Base-by-base conservation (phyloP, 306 rosid species). In the Cercis canadensis region DNA sequence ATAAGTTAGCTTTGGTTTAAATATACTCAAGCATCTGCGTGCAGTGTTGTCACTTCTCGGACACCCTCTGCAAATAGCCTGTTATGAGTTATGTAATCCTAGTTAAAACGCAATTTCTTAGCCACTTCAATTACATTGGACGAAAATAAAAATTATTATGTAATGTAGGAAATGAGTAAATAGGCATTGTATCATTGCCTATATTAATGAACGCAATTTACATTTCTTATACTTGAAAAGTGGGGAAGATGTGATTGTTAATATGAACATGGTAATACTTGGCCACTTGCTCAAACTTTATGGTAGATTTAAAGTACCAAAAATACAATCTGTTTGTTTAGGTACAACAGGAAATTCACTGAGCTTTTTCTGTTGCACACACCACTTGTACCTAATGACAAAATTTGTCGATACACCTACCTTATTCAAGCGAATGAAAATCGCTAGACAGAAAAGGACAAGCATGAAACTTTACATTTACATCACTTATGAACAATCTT, bases 61-160 rank as follows among this genome's bases (percentile, higher is more conserved):
- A 78, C 92, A 89, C 69, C 97, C 98, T 84, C 96, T 94, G 97
- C 90, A 89, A 83, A 90, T 72, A 80, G 68, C 92, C 88, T 86
- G 85, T 77, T 89, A 86, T 67, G 67, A 82, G 79, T 75, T 84
- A 82, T 62, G 67, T 71, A 85, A 69, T 87, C 75, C 81, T 80
- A 78, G 84, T 85, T 65, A 81, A 85, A 78, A 62, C 18, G 69
- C 75, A 78, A 33, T 53, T 57, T 58, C 69, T 52, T 2, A 18
- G 50, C 72, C 65, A 21, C 17, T 65, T 64, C 47, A 62, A 53
- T 74, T 44, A 14, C 7, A 45, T 17, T 13, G 24, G 64, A 44
- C 56, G 32, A 44, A 67, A 62, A 12, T 8, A 71, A 43, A 33
- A 40, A 55, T 18, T 36, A 61, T 5, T 15, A 53, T 32, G 36